Percentiles rank a stretch among this genome's conserved stretches.
phyloP scores from a whole-genome alignment of 495 filamentous ascomycete species.

The Podospora fimiseda region DNA sequence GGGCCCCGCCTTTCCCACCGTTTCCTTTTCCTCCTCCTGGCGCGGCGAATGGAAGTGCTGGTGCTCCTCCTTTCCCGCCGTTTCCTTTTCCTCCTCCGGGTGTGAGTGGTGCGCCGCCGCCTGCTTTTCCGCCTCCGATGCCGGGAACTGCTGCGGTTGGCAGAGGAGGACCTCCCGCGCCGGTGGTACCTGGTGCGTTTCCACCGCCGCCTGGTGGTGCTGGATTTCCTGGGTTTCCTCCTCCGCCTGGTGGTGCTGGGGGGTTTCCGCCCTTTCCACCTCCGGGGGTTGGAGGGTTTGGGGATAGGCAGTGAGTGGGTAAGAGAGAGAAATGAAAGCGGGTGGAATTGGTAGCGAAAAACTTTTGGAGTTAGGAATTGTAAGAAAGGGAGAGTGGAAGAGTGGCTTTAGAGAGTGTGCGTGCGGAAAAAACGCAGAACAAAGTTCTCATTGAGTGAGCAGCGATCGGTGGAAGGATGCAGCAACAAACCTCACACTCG shows the following conservation, averaged over 20 bases:
- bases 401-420: no score
- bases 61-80: slow-evolving; percentile 7
- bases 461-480: no score
- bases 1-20: slow-evolving; percentile 33
- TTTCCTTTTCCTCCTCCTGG: slow-evolving; percentile 10
- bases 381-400: no score
- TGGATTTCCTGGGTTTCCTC: slow-evolving; percentile 34
- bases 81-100: slow-evolving; percentile 2
- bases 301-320: background rate
- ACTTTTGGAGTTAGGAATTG: no score
- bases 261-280: slow-evolving; percentile 29
- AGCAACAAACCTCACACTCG: no score
- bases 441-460: no score
- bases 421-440: no score
- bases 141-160: slow-evolving; percentile 48
- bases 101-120: background rate
- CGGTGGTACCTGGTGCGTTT: background rate
- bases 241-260: slow-evolving; percentile 36
- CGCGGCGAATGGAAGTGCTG: background rate
- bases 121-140: slow-evolving; percentile 30
- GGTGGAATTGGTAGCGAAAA: no score
- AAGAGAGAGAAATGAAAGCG: no score
- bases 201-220: slow-evolving; percentile 32
- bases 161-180: slow-evolving; percentile 10
- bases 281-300: slow-evolving; percentile 17